These are phyloP conservation scores for Fistulinella staudtii DNA, from an alignment of 1,284 basidiomycete species.

Conservation along the genomic window DNA sequence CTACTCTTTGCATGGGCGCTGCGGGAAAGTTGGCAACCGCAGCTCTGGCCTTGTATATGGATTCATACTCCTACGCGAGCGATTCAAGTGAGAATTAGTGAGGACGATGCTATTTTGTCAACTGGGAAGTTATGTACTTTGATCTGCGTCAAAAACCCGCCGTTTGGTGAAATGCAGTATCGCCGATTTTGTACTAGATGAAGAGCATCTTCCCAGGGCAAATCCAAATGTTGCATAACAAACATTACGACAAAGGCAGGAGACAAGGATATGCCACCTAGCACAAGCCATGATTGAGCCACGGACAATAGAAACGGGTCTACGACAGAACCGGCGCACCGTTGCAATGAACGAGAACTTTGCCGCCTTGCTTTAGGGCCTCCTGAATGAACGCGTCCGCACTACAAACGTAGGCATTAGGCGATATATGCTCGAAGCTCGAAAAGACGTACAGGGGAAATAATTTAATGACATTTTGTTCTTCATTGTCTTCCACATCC, in stretches of 20 bases:
- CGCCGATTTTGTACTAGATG: conserved; percentile 84
- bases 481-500: conserved; percentile 87
- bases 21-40: conserved; percentile 57
- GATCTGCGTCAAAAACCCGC: conserved; percentile 83
- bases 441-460: conserved; percentile 61
- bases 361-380: conserved; percentile 64
- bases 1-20: conserved; percentile 37
- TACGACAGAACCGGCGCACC: conserved; percentile 44
- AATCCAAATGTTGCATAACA: conserved; percentile 78
- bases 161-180: conserved; percentile 87
- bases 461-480: conserved; percentile 83
- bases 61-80: conserved; percentile 73
- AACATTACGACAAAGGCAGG: conserved; percentile 91
- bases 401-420: conserved; percentile 38
- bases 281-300: background rate
- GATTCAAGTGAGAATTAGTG: conserved; percentile 2
- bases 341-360: conserved; percentile 88
- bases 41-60: conserved; percentile 76
- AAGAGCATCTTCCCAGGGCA: conserved; percentile 82
- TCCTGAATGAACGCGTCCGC: conserved; percentile 78
- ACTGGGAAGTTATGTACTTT: conserved; percentile 49
- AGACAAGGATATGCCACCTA: conserved; percentile 84
- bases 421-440: background rate
- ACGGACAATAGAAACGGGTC: background rate
- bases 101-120: background rate